phyloP scores from a whole-genome alignment of 2,329 filamentous ascomycete species.

The Eutypella sp. region DNA sequence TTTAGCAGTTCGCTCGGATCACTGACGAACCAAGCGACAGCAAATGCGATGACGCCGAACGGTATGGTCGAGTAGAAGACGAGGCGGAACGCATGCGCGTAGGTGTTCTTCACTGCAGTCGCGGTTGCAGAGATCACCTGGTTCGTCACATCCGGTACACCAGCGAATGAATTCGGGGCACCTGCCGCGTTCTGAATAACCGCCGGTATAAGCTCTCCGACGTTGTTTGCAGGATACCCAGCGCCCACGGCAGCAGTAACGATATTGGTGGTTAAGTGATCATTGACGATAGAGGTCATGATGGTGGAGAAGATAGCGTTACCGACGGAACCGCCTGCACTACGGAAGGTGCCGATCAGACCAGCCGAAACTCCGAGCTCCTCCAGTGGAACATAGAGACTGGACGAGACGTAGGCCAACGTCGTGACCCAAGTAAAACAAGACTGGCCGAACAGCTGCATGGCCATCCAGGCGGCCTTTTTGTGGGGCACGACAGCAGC shows the following conservation, averaged over 20 bases:
- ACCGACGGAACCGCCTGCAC: slow-evolving; percentile 27
- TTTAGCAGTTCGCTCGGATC: slow-evolving; percentile 26
- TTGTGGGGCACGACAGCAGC: slow-evolving; percentile 22
- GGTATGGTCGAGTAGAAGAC: slow-evolving; percentile 23
- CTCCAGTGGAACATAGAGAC: slow-evolving; percentile 25
- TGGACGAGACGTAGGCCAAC: slow-evolving; percentile 23
- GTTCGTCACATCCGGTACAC: slow-evolving; percentile 14
- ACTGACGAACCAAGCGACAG: slow-evolving; percentile 15
- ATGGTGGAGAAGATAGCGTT: slow-evolving; percentile 31
- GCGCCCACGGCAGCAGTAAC: slow-evolving; percentile 20
- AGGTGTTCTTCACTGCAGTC: slow-evolving; percentile 22
- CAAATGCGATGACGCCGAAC: slow-evolving; percentile 18
- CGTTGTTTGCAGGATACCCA: slow-evolving; percentile 16
- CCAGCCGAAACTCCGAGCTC: slow-evolving; percentile 26
- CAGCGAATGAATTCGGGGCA: slow-evolving; percentile 15
- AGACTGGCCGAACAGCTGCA: slow-evolving; percentile 27
- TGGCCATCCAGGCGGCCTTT: slow-evolving; percentile 23
- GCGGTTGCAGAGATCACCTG: slow-evolving; percentile 10
- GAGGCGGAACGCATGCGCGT: slow-evolving; percentile 23
- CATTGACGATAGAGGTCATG: slow-evolving; percentile 22
- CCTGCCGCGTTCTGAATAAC: slow-evolving; percentile 27
- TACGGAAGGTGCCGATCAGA: slow-evolving; percentile 26
- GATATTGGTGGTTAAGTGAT: slow-evolving; percentile 22
- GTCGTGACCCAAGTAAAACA: slow-evolving; percentile 29
- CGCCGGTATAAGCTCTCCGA: slow-evolving; percentile 22